Conservation (phyloP, 345 rosid species). For the Aquilaria malaccensis region DNA sequence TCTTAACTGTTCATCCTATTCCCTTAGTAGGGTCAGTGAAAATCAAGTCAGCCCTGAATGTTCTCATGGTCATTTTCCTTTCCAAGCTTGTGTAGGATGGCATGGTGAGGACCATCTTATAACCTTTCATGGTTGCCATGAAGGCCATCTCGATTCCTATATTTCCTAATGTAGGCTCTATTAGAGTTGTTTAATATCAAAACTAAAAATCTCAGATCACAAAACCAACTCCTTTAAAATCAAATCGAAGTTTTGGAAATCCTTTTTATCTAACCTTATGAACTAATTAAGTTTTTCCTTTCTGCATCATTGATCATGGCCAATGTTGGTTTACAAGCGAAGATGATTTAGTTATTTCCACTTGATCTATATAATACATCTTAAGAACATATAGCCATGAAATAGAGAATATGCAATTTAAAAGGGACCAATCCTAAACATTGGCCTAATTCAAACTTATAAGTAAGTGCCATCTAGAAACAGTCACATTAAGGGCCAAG, state of each 20-base stretch:
- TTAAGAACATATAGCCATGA: background rate
- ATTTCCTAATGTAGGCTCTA: conserved; percentile 96
- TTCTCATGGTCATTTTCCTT: conserved; percentile 91
- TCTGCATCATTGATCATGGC: conserved; percentile 87
- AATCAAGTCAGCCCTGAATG: conserved; percentile 89
- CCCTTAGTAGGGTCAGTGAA: conserved; percentile 94
- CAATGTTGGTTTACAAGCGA: conserved; percentile 59
- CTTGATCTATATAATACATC: background rate
- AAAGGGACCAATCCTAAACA: no score
- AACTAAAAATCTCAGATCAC: background rate
- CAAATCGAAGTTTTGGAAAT: background rate
- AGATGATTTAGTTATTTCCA: conserved; percentile 3
- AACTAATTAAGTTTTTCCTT: conserved; percentile 54
- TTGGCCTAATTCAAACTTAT: no score
- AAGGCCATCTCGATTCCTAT: conserved; percentile 98
- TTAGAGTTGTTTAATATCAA: conserved; percentile 55
- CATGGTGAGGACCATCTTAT: conserved; percentile 85
- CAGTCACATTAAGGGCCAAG: no score
- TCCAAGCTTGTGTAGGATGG: conserved; percentile 99
- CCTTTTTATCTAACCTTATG: conserved; percentile 50
- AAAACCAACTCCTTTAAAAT: background rate
- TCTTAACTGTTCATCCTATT: conserved; percentile 95
- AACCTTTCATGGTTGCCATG: conserved; percentile 87
- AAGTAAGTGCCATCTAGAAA: no score
- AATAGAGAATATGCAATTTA: no score